Percentiles rank a stretch among this genome's conserved stretches.
Conservation (phyloP, 2,329 filamentous ascomycete genomes). For the Blumeriella jaapii region DNA sequence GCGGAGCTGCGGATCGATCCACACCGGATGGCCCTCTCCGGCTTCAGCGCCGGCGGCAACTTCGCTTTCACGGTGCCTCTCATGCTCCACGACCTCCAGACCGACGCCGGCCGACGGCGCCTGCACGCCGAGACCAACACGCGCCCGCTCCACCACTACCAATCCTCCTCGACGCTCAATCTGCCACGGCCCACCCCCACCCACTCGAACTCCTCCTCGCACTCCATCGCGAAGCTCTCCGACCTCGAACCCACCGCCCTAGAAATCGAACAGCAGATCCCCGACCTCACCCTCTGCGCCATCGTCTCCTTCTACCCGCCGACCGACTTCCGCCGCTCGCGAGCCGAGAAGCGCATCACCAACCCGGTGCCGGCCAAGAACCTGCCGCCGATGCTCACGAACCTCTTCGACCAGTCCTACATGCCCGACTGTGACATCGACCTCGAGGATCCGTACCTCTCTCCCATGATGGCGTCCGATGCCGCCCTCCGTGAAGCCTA, state of each 20-base stretch:
- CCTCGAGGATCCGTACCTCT: conserved; percentile 42
- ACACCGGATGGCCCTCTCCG: conserved; percentile 44
- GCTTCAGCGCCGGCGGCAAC: conserved; percentile 43
- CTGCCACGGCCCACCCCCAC: conserved; percentile 6
- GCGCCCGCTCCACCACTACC: not conserved
- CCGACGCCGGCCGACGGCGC: conserved; percentile 29
- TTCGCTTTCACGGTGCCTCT: conserved; percentile 31
- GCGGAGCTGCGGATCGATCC: conserved; percentile 46
- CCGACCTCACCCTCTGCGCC: conserved; percentile 38
- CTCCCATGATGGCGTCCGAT: conserved; percentile 44
- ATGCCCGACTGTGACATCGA: conserved; percentile 34
- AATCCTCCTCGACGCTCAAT: conserved; percentile 7
- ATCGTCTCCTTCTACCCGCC: conserved; percentile 51
- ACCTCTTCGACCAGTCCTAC: conserved; percentile 52
- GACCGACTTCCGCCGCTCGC: conserved; percentile 47
- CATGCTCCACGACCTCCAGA: conserved; percentile 33
- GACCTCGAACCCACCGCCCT: conserved; percentile 24
- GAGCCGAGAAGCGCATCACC: conserved; percentile 42
- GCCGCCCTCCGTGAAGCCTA: conserved; percentile 35
- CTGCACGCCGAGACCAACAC: conserved; percentile 12
- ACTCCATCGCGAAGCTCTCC: conserved; percentile 21
- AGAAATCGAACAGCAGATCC: conserved; percentile 25
- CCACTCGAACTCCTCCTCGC: conserved; percentile 5
- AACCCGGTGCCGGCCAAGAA: conserved; percentile 45
- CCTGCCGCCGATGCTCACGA: conserved; percentile 44